phyloP scores from a whole-genome alignment of 768 basidiomycete species.

The Rhodotorula diobovata region DNA sequence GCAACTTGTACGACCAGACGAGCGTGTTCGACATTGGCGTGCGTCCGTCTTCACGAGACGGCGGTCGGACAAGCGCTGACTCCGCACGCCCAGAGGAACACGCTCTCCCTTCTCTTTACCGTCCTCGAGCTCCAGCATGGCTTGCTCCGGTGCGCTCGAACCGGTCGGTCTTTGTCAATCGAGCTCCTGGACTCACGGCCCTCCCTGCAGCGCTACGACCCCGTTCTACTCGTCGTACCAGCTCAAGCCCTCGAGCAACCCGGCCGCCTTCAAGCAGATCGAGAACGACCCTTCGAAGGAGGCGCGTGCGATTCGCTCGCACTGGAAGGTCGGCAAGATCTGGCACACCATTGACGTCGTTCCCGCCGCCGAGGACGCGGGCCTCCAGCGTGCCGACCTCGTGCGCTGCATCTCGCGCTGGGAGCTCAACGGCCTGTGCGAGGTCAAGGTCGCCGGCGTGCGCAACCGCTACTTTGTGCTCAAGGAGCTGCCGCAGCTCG shows the following conservation, averaged over 20 bases:
- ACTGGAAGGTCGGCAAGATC: conserved; percentile 45
- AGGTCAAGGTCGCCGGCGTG: conserved; percentile 50
- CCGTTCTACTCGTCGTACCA: conserved; percentile 54
- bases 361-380: conserved; percentile 42
- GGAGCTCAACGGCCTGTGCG: conserved; percentile 49
- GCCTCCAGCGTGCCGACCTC: conserved; percentile 47
- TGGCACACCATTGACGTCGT: conserved; percentile 49
- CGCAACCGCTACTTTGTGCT: conserved; percentile 49
- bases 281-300: conserved; percentile 46
- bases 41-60: too few species aligned
- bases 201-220: conserved; percentile 48
- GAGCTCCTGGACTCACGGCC: too few species aligned
- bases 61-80: too few species aligned
- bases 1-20: conserved; percentile 25
- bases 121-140: conserved; percentile 54
- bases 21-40: conserved; percentile 51
- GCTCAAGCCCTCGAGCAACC: conserved; percentile 43
- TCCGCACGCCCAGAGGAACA: conserved; percentile 47
- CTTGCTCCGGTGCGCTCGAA: conserved; percentile 46
- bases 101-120: conserved; percentile 53
- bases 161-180: too few species aligned
- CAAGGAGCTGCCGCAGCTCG: conserved; percentile 48
- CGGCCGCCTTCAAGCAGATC: conserved; percentile 45
- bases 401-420: conserved; percentile 49
- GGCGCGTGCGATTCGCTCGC: conserved; percentile 46